Conservation (phyloP, 805 yeast species). For the Hanseniaspora hatyaiensis region DNA sequence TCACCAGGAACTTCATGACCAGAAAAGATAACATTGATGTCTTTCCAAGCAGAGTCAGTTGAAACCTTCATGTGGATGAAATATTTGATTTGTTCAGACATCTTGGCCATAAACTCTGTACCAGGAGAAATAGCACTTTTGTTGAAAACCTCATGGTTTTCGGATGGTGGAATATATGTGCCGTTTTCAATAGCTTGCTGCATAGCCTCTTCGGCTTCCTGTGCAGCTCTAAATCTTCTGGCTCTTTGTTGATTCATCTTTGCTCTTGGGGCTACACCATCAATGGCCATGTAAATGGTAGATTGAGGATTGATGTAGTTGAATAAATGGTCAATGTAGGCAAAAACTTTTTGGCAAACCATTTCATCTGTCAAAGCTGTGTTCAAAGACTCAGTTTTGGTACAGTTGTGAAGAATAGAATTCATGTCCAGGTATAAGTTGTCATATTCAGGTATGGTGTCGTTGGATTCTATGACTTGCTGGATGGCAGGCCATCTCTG, state of each 20-base stretch:
- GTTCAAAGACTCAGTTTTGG: conserved; percentile 68
- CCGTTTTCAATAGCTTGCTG: conserved; percentile 66
- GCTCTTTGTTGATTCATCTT: conserved; percentile 97
- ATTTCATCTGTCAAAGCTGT: conserved; percentile 72
- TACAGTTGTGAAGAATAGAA: conserved; percentile 85
- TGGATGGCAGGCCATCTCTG: conserved; percentile 98
- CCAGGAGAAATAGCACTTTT: conserved; percentile 93
- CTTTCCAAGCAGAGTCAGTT: conserved; percentile 78
- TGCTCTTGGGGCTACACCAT: conserved; percentile 98
- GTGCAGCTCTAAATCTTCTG: conserved; percentile 86
- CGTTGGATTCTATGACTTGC: conserved; percentile 59
- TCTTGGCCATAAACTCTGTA: conserved; percentile 86
- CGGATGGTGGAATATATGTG: conserved; percentile 63
- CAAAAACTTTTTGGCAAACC: conserved; percentile 83
- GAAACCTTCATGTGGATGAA: conserved; percentile 80
- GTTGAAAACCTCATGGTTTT: conserved; percentile 54
- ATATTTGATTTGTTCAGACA: conserved; percentile 70
- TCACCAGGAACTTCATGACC: conserved; percentile 98
- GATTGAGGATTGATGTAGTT: conserved; percentile 76
- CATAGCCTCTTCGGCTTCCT: conserved; percentile 75
- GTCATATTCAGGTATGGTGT: conserved; percentile 85
- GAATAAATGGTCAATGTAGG: conserved; percentile 87
- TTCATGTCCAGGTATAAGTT: conserved; percentile 94
- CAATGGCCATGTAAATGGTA: conserved; percentile 90
- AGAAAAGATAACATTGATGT: conserved; percentile 60